Evolutionary conservation across 768 basidiomycete genomes (phyloP).

Genomic region (Tulasnella sp.): DNA sequence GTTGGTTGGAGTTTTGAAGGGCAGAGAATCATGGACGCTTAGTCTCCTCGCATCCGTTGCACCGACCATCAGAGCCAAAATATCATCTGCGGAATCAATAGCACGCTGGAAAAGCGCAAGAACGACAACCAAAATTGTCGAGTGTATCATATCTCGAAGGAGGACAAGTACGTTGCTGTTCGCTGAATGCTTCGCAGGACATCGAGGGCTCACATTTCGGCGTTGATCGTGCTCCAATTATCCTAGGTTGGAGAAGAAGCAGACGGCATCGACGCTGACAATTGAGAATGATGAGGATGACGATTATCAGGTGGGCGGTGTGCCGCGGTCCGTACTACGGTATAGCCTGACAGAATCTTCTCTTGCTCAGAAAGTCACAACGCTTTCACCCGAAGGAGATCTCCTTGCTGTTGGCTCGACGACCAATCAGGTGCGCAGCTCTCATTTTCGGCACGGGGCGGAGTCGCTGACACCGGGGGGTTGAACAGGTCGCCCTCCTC

Average conservation of each 20-base stretch:
- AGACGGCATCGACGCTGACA: conserved; percentile 70
- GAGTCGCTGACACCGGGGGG: conserved; percentile 30
- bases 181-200: not conserved
- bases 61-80: conserved; percentile 38
- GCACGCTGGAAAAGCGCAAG: conserved; percentile 56
- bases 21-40: not conserved
- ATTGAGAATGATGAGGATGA: conserved; percentile 65
- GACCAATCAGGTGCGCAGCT: conserved; percentile 55
- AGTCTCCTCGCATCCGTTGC: not conserved
- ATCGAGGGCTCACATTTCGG: not conserved
- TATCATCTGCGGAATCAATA: conserved; percentile 86
- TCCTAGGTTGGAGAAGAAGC: conserved; percentile 52
- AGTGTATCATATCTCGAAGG: conserved; percentile 52
- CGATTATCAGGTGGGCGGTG: conserved; percentile 72
- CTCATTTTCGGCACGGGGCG: conserved; percentile 15
- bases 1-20: conserved; percentile 46
- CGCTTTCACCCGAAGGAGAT: conserved; percentile 64
- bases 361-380: conserved; percentile 74
- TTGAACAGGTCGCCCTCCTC: conserved; percentile 59
- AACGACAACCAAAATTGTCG: conserved; percentile 85
- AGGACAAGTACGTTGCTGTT: conserved; percentile 52
- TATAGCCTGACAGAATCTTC: conserved; percentile 26
- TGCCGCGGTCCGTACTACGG: not conserved
- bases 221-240: not conserved
- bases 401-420: conserved; percentile 68